These are phyloP conservation scores for Colletotrichum somersetense DNA, from an alignment of 2,329 filamentous ascomycete genomes.

Conservation along the genomic window DNA sequence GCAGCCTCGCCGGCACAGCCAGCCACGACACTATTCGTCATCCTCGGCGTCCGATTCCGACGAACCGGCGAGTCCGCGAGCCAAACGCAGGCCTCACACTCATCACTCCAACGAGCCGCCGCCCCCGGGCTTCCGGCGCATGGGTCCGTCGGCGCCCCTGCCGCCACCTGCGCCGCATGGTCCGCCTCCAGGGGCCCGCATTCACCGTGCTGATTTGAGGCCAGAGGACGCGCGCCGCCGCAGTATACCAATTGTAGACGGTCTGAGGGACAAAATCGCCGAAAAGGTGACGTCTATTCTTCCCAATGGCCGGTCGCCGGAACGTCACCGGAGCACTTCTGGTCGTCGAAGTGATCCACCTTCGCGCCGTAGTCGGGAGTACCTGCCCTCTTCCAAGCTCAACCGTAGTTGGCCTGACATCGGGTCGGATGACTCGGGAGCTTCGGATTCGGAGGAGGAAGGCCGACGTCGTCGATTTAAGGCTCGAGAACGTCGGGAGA, in stretches of 20 bases:
- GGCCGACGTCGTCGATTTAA: slow-evolving; percentile 45
- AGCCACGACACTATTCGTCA: slow-evolving; percentile 59
- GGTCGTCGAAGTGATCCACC: slow-evolving; percentile 45
- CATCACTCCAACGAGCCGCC: slow-evolving; percentile 47
- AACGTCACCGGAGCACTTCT: slow-evolving; percentile 54
- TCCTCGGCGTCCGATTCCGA: slow-evolving; percentile 58
- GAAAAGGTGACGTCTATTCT: slow-evolving; percentile 61
- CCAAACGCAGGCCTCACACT: slow-evolving; percentile 42
- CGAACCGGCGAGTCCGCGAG: slow-evolving; percentile 45
- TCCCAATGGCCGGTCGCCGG: slow-evolving; percentile 51
- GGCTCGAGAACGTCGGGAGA: slow-evolving; percentile 36
- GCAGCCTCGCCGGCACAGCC: slow-evolving; percentile 61
- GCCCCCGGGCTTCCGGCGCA: slow-evolving; percentile 50
- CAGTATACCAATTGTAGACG: slow-evolving; percentile 54
- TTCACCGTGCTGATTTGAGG: slow-evolving; percentile 52
- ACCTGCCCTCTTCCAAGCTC: slow-evolving; percentile 56
- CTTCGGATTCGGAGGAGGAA: slow-evolving; percentile 51
- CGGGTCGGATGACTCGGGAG: slow-evolving; percentile 53
- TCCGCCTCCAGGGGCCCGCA: slow-evolving; percentile 46
- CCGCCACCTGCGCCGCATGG: slow-evolving; percentile 46
- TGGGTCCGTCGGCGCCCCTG: slow-evolving; percentile 48
- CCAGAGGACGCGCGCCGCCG: slow-evolving; percentile 54
- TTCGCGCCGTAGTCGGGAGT: slow-evolving; percentile 50
- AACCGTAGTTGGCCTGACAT: slow-evolving; percentile 58
- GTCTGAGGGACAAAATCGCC: slow-evolving; percentile 57